Conservation (phyloP, 768 basidiomycete genomes). For the Rhodotorula taiwanensis region DNA sequence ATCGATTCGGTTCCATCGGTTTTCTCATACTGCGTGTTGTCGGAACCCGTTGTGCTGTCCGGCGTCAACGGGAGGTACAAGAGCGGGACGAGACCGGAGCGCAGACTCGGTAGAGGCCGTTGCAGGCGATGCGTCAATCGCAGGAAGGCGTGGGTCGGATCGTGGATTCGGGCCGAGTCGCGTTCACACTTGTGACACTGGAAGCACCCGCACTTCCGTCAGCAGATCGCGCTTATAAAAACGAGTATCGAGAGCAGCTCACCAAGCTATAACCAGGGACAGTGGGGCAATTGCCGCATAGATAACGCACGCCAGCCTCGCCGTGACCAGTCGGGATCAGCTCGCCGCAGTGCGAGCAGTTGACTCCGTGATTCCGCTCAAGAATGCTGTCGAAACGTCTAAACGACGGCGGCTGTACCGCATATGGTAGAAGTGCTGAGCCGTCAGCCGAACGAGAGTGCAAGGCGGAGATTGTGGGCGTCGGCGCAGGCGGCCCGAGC, state of each 20-base stretch:
- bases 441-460: neutral
- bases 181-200: conserved; percentile 2
- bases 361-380: neutral
- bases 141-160: conserved; percentile 3
- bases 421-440: neutral
- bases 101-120: neutral
- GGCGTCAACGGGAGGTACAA: neutral
- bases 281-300: conserved; percentile 9
- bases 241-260: neutral
- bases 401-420: neutral
- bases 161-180: neutral
- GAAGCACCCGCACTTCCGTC: no score
- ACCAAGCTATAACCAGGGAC: neutral
- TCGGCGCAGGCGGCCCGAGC: neutral
- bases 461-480: neutral
- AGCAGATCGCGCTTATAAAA: neutral
- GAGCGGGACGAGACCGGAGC: neutral
- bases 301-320: neutral
- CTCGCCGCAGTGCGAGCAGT: neutral
- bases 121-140: conserved; percentile 4
- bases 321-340: neutral
- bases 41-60: neutral
- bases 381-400: neutral
- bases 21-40: neutral
- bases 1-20: neutral